Conservation (phyloP, 176 grass and related monocot genomes). For the Aegilops bicornis region DNA sequence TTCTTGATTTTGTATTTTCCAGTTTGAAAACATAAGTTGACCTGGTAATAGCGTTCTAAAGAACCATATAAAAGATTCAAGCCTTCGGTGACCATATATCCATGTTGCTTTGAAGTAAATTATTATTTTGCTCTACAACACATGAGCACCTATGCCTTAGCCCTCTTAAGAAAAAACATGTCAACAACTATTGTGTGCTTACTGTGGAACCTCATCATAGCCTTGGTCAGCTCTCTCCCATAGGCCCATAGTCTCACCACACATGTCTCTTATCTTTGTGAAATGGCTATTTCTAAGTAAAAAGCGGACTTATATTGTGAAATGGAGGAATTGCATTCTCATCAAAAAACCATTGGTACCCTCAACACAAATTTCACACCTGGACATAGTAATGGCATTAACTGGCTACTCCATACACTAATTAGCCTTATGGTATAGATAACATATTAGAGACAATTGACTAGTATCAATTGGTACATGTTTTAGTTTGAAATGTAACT, state of each 20-base stretch:
- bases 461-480: background rate
- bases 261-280: background rate
- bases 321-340: background rate
- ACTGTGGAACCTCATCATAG: background rate
- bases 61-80: background rate
- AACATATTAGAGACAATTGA: background rate
- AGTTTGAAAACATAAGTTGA: slow-evolving; percentile 6
- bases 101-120: background rate
- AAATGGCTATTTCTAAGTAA: background rate
- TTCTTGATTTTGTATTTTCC: background rate
- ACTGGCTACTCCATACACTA: background rate
- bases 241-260: background rate
- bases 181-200: background rate
- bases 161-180: background rate
- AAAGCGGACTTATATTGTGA: background rate
- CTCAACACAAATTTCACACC: background rate
- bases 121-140: slow-evolving; percentile 14
- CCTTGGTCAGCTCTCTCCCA: background rate
- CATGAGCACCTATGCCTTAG: background rate
- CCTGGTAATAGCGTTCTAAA: slow-evolving; percentile 1
- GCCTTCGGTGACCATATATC: background rate
- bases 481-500: background rate
- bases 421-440: background rate
- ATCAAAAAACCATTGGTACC: background rate
- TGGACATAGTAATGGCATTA: background rate